Conservation (phyloP, 129 eudicot genomes). For the Escallonia rubra region DNA sequence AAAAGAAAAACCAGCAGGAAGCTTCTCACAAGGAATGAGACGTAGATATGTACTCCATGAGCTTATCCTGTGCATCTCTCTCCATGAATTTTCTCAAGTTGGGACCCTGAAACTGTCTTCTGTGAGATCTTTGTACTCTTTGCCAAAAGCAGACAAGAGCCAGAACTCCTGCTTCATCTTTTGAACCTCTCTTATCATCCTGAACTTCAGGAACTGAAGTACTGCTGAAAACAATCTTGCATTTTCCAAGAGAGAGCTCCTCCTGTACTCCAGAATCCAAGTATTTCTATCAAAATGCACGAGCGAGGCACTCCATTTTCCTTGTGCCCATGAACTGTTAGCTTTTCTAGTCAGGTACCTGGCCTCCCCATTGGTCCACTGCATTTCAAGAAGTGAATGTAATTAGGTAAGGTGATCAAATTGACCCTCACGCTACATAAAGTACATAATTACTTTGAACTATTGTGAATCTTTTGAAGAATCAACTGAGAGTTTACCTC, state of each 20-base stretch:
- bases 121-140: constrained; percentile 6
- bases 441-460: too few species aligned
- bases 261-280: constrained; percentile 86
- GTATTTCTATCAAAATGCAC: constrained; percentile 70
- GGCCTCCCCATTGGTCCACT: constrained; percentile 63
- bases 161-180: constrained; percentile 44
- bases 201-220: constrained; percentile 41
- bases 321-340: constrained; percentile 60
- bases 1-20: not conserved
- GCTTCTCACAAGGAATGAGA: constrained; percentile 33
- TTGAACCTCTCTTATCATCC: constrained; percentile 31
- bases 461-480: not conserved
- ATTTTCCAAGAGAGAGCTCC: constrained; percentile 41
- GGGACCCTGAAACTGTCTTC: constrained; percentile 29
- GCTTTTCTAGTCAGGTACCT: constrained; percentile 25
- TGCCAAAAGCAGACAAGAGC: constrained; percentile 19
- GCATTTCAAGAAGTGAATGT: constrained; percentile 1
- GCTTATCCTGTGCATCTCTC: not conserved
- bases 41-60: not conserved
- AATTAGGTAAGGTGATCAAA: not conserved
- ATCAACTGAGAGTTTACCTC: constrained; percentile 40
- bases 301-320: constrained; percentile 60
- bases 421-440: not conserved
- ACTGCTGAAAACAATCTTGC: constrained; percentile 30
- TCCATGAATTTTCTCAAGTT: constrained; percentile 29